Evolutionary conservation across 495 filamentous ascomycete species (phyloP).

Genomic region (Tuber melanosporum): DNA sequence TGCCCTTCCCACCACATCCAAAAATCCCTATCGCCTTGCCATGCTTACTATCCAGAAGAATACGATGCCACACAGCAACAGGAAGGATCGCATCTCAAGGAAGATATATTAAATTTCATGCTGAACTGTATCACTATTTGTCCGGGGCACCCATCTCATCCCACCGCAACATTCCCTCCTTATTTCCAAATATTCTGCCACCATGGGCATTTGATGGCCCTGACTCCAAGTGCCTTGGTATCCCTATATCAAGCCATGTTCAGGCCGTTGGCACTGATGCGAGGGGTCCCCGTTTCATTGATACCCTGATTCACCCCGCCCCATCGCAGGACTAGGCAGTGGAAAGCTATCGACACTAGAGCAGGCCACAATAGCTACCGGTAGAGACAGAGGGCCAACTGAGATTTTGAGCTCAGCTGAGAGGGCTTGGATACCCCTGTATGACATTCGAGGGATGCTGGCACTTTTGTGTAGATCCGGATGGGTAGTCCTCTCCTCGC

Average conservation of each 20-base stretch:
- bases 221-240: not conserved
- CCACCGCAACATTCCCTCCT: not conserved
- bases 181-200: not conserved
- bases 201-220: not conserved
- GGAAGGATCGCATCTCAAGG: not conserved
- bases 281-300: not conserved
- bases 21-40: not conserved
- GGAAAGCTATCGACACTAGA: not conserved
- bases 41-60: not conserved
- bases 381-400: not conserved
- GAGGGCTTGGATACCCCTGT: not conserved
- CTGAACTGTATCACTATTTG: not conserved
- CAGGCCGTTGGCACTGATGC: not conserved
- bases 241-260: not conserved
- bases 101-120: conserved; percentile 4
- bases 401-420: not conserved
- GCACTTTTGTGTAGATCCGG: not conserved
- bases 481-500: not conserved
- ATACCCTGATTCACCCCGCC: not conserved
- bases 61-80: not conserved
- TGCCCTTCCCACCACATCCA: not conserved
- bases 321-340: not conserved
- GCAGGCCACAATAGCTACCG: not conserved
- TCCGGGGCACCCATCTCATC: not conserved
- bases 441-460: not conserved